A percentile compares a stretch with the other conserved stretches of the same genome.
These are phyloP conservation scores for Pisolithus marmoratus DNA, from an alignment of 768 basidiomycete species.

Conservation along the genomic window DNA sequence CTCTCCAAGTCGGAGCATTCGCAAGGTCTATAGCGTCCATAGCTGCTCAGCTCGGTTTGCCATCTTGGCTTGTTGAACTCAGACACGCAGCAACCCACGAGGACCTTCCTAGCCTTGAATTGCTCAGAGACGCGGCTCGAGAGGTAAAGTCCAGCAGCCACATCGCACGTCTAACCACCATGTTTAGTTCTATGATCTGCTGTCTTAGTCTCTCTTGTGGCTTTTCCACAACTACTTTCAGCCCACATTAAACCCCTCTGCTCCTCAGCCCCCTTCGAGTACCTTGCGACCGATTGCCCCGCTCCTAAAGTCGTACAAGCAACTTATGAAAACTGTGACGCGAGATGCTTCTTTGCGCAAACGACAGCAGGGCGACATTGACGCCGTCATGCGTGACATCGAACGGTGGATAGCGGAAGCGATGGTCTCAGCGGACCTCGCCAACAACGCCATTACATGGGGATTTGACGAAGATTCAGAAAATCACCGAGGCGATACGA, in stretches of 20 bases:
- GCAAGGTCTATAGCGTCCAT: constrained; percentile 89
- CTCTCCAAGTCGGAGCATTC: constrained; percentile 82
- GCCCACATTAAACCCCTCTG: constrained; percentile 59
- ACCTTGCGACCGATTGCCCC: constrained; percentile 57
- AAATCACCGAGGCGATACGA: constrained; percentile 39
- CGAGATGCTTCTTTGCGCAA: constrained; percentile 60
- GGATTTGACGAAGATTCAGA: constrained; percentile 20
- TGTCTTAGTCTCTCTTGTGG: constrained; percentile 70
- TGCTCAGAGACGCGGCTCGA: constrained; percentile 69
- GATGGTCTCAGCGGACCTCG: constrained; percentile 51
- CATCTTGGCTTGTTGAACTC: constrained; percentile 85
- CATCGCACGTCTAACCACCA: neutral
- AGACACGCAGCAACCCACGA: constrained; percentile 96
- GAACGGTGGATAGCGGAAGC: constrained; percentile 80
- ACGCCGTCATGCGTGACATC: constrained; percentile 49
- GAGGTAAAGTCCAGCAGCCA: constrained; percentile 44
- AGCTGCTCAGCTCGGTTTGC: constrained; percentile 80
- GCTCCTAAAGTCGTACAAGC: constrained; percentile 70
- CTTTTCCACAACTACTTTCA: constrained; percentile 80
- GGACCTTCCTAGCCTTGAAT: constrained; percentile 78
- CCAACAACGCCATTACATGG: constrained; percentile 46
- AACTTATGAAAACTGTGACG: constrained; percentile 51
- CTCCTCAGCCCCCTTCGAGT: constrained; percentile 27
- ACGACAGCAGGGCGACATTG: constrained; percentile 45
- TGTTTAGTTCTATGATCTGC: neutral